Evolutionary conservation across 176 grass and related monocot species (phyloP).

Genomic region (Thalia dealbata): DNA sequence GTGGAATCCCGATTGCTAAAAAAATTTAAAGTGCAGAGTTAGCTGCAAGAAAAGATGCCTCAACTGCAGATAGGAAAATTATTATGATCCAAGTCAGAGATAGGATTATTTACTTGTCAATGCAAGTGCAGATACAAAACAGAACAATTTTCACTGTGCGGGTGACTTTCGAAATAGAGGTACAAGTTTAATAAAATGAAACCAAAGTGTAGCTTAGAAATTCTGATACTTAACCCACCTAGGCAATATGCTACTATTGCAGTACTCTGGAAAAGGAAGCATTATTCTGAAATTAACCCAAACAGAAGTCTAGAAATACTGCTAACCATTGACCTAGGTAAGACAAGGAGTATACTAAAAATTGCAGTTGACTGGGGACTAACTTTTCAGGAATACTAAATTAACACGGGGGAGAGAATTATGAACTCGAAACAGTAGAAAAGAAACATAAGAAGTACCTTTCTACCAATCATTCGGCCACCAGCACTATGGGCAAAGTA

Average conservation of each 20-base stretch:
- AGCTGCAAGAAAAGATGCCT: neutral
- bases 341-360: too few species aligned
- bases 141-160: neutral
- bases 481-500: slow-evolving; percentile 96
- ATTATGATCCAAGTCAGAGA: neutral
- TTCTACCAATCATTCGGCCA: slow-evolving; percentile 92
- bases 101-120: too few species aligned
- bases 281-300: too few species aligned
- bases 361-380: too few species aligned
- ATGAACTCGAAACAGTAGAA: neutral
- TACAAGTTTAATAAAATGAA: neutral
- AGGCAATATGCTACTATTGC: too few species aligned
- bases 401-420: too few species aligned
- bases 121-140: neutral
- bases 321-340: too few species aligned
- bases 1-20: neutral
- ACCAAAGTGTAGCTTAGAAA: neutral
- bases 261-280: too few species aligned
- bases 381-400: too few species aligned
- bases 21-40: neutral
- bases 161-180: neutral
- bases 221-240: too few species aligned
- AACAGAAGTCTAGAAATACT: too few species aligned
- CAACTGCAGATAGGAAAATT: neutral
- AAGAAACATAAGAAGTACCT: slow-evolving; percentile 29